Base-by-base conservation (phyloP, 78 protist species). In the Paulinella micropora region DNA sequence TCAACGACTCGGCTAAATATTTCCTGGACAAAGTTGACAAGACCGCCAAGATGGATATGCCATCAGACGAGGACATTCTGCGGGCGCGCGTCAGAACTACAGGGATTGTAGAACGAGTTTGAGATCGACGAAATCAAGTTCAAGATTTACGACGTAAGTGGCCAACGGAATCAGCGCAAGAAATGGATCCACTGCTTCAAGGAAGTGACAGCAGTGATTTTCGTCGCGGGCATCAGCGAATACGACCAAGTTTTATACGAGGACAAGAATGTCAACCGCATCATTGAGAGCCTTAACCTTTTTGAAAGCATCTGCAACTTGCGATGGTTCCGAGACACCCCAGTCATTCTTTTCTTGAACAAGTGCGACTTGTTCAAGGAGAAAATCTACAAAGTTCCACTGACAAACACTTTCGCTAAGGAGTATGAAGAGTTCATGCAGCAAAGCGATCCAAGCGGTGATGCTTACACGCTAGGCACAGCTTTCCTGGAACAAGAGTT, bases 171-270 rank as follows among this genome's bases (percentile, higher is more conserved):
- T 37, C 96, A 95, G 91, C 87, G 98, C 35, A 77, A 88, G 51
- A 96, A 95, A 91, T 96, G 98, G 98, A 96, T 96, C 90, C 97
- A 96, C 90, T 94, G 95, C 86, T 96, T 96, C 94, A 92, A 93
- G 87, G 93, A 93, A 39, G 98, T 96, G 36, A 95, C 97, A 3
- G 97, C 97, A 28, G 94, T 96, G 79, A 93, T 96, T 15, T 96
- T 96, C 89, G 88, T 86, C 81, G 41, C 88, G 15, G 9, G 81
- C 9, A 29, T 86, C 81, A 86, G 88, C 28, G 88, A 28, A 31
- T 69, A 90, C 36, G 77, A 90, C 37, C 88, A 77, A 41, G 0
- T 9, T 1, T 9, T 82, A 1, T 79, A 37, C 39, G 90, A 88
- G 51, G 86, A 88, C 34, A 2, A 4, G 1, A 1, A 2, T 36